Base-by-base conservation (phyloP, 1,139 yeast species). In the Casaregolazyma lundiana region DNA sequence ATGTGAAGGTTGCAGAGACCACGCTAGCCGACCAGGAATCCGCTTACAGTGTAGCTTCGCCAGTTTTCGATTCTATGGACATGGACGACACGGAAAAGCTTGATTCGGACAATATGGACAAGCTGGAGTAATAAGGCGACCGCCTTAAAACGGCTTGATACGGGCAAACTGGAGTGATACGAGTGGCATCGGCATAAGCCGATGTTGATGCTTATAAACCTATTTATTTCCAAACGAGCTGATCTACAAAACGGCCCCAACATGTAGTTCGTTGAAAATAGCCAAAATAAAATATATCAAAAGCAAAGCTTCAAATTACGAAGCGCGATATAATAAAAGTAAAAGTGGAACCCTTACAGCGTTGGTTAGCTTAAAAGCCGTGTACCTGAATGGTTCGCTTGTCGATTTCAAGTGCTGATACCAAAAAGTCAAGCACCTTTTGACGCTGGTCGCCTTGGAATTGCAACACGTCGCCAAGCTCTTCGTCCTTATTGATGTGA, bases 401-500 rank as follows among this genome's bases (percentile, higher is more conserved):
- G 67, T 90, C 95, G 64, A 92, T 76, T 62, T 84, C 89, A 61
- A 92, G 80, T 69, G 88, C 90, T 55, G 84, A 69, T 62, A 89
- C 84, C 75, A 92, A 81, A 65, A 92, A 92, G 69, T 89, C 97
- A 77, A 86, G 80, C 55, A 92, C 96, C 72, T 92, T 92, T 57
- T 87, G 85, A 76, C 98, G 87, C 76, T 92, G 98, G 69, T 92
- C 98, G 68, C 98, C 98, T 75, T 92, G 98, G 70, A 92, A 77
- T 76, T 92, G 98, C 63, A 92, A 89, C 65, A 92, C 94, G 64
- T 90, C 96, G 53, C 98, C 98, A 72, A 89, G 77, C 65, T 92
- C 97, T 48, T 83, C 88, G 72, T 92, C 97, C 71, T 88, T 88
- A 70, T 88, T 97, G 66, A 92, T 88, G 73, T 90, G 92, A 70